Base-by-base conservation (phyloP, 2,329 filamentous ascomycete genomes). In the Cucurbitaria berberidis region DNA sequence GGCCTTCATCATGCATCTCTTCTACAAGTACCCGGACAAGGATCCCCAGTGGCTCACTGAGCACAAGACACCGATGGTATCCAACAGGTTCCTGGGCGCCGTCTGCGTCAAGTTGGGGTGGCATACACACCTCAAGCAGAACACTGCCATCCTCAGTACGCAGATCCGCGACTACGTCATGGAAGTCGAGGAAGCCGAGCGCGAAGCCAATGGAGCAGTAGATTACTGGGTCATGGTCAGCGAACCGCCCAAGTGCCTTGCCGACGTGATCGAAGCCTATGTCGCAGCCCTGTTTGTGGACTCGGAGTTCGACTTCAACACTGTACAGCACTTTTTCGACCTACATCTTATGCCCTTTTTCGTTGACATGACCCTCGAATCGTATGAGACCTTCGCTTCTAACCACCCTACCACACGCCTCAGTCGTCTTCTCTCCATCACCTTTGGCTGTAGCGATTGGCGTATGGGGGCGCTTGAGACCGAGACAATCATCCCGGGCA, bases 21-120 rank as follows among this genome's bases (percentile, higher is more conserved):
- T 91, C 76, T 82, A 86, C 62, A 82, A 80, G 3, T 91, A 89
- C 63, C 91, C 92, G 0, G 79, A 85, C 45, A 90, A 89, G 52
- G 92, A 96, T 67, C 93, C 95, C 0, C 93, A 98, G 72, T 98
- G 93, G 93, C 81, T 99, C 53, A 98, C 95, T 0, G 95, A 98
- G 75, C 93, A 98, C 81, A 98, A 98, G 77, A 97, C 96, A 87
- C 91, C 93, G n/a, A 97, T 99, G 90, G 93, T 95, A 0, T 95
- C 91, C 47, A 99, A 99, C 77, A 92, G 93, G 55, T 99, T 98
- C 69, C 82, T 97, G 1, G 91, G 90, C 1, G 90, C 87, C 16
- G 80, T 98, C 3, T 89, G 89, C 53, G 90, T 96, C 3, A 83
- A 85, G 42, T 82, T 98, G 0, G 88, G 84, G 0, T 88, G 98